Evolutionary conservation across 78 protist species (phyloP).

Genomic region (Dictyostelium firmibasis): DNA sequence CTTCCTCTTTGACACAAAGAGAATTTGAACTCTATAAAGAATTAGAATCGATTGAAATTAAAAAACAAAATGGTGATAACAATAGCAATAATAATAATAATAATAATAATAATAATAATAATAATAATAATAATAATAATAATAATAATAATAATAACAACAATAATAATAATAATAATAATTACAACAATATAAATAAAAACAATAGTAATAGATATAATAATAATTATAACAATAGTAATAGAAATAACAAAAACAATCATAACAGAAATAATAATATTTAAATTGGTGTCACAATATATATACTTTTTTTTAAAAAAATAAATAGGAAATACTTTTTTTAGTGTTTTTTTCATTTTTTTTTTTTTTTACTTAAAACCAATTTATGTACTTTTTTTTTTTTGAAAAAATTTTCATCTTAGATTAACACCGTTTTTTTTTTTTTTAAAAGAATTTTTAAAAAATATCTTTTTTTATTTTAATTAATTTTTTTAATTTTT

Average conservation of each 20-base stretch:
- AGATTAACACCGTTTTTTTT: not conserved
- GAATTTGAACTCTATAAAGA: constrained; percentile 56
- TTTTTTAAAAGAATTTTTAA: not conserved
- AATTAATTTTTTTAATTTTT: not conserved
- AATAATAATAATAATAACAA: not conserved
- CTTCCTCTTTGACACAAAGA: not conserved
- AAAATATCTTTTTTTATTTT: not conserved
- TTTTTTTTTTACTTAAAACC: too few relatives aligned
- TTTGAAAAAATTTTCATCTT: not conserved
- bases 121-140: not conserved
- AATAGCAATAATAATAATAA: not conserved
- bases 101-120: not conserved
- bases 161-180: not conserved
- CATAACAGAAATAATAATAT: not conserved
- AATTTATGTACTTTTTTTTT: not conserved
- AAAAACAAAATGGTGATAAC: not conserved
- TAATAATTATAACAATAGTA: not conserved
- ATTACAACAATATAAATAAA: not conserved
- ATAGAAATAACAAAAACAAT: not conserved
- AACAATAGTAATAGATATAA: not conserved
- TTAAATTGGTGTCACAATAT: not conserved
- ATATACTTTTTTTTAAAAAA: not conserved
- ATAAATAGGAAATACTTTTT: not conserved
- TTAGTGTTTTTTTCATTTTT: not conserved
- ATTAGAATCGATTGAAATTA: constrained; percentile 6